Conservation (phyloP, 169 alveolate species). For the Besnoitia besnoiti region DNA sequence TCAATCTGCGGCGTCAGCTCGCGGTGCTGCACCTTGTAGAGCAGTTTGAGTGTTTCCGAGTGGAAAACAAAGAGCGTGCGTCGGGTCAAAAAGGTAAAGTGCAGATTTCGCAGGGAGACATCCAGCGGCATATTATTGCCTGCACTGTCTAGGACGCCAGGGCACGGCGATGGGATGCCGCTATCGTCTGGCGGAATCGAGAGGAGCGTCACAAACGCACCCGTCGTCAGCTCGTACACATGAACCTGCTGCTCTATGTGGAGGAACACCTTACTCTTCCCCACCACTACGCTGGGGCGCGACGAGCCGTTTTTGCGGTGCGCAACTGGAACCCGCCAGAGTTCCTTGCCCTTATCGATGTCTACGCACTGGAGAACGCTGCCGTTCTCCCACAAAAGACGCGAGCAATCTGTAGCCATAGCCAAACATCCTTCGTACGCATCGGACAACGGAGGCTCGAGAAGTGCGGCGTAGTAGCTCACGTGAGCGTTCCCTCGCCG, state of each 20-base stretch:
- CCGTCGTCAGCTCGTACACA: background rate
- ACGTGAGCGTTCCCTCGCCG: background rate
- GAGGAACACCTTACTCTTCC: slow-evolving; percentile 5
- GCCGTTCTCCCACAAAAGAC: slow-evolving; percentile 33
- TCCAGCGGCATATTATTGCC: slow-evolving; percentile 18
- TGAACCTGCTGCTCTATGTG: background rate
- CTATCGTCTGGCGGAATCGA: background rate
- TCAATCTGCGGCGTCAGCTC: slow-evolving; percentile 16
- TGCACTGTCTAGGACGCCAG: background rate
- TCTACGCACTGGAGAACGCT: slow-evolving; percentile 13
- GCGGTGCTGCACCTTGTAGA: slow-evolving; percentile 8
- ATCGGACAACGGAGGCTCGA: background rate
- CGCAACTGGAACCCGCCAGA: background rate
- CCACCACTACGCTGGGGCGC: background rate
- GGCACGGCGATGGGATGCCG: background rate
- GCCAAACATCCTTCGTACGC: slow-evolving; percentile 1
- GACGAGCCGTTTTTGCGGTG: background rate
- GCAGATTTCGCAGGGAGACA: background rate
- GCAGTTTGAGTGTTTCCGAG: background rate
- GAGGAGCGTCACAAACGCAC: background rate
- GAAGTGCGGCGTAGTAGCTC: background rate
- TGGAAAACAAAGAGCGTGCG: slow-evolving; percentile 11
- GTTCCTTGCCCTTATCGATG: background rate
- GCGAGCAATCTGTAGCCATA: background rate
- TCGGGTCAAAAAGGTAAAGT: background rate